Conservation (phyloP, 2,329 filamentous ascomycete species). For the Aspergillus chevalieri region DNA sequence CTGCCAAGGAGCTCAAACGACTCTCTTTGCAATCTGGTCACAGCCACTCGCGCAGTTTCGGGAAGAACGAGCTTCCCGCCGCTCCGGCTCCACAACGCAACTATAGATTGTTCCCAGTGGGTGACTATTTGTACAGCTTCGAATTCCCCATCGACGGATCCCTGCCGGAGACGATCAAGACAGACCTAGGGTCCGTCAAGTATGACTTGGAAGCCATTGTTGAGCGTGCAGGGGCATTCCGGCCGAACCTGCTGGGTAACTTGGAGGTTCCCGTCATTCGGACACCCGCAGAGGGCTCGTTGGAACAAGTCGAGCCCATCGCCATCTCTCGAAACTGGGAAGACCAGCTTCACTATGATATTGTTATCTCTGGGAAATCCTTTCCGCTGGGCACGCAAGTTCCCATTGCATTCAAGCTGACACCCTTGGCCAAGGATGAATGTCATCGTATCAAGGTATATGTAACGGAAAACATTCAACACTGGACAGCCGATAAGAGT, state of each 20-base stretch:
- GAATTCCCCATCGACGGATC: slow-evolving; percentile 76
- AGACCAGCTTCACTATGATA: slow-evolving; percentile 91
- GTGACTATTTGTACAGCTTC: slow-evolving; percentile 68
- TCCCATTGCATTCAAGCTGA: slow-evolving; percentile 89
- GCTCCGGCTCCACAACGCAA: slow-evolving; percentile 65
- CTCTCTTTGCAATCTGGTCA: slow-evolving; percentile 75
- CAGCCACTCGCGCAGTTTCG: slow-evolving; percentile 76
- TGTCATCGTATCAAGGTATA: slow-evolving; percentile 89
- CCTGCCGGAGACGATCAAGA: slow-evolving; percentile 74
- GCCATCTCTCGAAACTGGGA: slow-evolving; percentile 93
- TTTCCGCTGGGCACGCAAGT: slow-evolving; percentile 84
- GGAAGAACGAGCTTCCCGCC: slow-evolving; percentile 63
- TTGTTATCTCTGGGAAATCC: slow-evolving; percentile 91
- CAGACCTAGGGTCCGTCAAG: slow-evolving; percentile 78
- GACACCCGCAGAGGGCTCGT: slow-evolving; percentile 76
- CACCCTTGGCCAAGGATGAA: slow-evolving; percentile 85
- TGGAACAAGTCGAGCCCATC: slow-evolving; percentile 88
- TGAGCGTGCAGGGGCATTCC: slow-evolving; percentile 82
- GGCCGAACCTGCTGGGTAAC: slow-evolving; percentile 73
- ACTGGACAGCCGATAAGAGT: slow-evolving; percentile 78
- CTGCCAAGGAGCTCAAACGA: slow-evolving; percentile 51
- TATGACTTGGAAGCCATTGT: slow-evolving; percentile 83
- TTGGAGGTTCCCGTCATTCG: slow-evolving; percentile 81
- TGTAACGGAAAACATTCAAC: slow-evolving; percentile 84
- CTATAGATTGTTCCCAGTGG: slow-evolving; percentile 77